A percentile compares a stretch with the other conserved stretches of the same genome.
These are phyloP conservation scores for Epichloe festucae DNA, from an alignment of 2,329 filamentous ascomycete genomes.

Conservation along the genomic window DNA sequence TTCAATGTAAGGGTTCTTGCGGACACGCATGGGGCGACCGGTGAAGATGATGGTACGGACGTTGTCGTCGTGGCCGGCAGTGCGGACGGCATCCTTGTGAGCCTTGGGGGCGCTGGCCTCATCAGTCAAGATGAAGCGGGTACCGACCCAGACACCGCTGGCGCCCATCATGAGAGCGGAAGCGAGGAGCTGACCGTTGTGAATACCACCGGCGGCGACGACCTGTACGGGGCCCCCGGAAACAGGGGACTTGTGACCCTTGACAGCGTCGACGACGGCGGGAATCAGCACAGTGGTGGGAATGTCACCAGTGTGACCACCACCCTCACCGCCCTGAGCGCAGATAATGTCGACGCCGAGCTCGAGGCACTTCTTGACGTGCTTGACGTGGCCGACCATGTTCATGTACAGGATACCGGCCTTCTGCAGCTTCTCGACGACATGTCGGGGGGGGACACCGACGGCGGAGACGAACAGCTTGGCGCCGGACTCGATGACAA, in stretches of 20 bases:
- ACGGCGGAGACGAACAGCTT: slow-evolving; percentile 95
- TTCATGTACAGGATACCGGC: slow-evolving; percentile 94
- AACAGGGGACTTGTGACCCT: slow-evolving; percentile 72
- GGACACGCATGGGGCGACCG: slow-evolving; percentile 83
- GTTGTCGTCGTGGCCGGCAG: slow-evolving; percentile 88
- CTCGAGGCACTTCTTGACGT: slow-evolving; percentile 90
- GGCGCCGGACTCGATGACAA: slow-evolving; percentile 83
- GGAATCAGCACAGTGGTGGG: slow-evolving; percentile 89
- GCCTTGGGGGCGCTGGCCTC: slow-evolving; percentile 88
- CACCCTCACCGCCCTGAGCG: slow-evolving; percentile 94
- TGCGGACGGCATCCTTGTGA: slow-evolving; percentile 91
- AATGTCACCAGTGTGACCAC: slow-evolving; percentile 90
- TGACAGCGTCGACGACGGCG: slow-evolving; percentile 69
- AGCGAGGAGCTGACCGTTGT: slow-evolving; percentile 81
- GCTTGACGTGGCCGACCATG: slow-evolving; percentile 99
- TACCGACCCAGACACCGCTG: slow-evolving; percentile 89
- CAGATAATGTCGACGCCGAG: slow-evolving; percentile 93
- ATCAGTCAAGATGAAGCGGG: slow-evolving; percentile 83
- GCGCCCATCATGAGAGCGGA: slow-evolving; percentile 89
- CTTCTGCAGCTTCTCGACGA: slow-evolving; percentile 83
- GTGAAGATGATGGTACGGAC: slow-evolving; percentile 98
- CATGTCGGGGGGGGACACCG: slow-evolving; percentile 81
- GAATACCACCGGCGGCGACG: slow-evolving; percentile 85
- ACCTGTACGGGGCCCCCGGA: slow-evolving; percentile 84
- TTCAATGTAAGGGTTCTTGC: slow-evolving; percentile 83